Evolutionary conservation across 1,284 basidiomycete species (phyloP).

Genomic region (Cryptococcus neoformans): DNA sequence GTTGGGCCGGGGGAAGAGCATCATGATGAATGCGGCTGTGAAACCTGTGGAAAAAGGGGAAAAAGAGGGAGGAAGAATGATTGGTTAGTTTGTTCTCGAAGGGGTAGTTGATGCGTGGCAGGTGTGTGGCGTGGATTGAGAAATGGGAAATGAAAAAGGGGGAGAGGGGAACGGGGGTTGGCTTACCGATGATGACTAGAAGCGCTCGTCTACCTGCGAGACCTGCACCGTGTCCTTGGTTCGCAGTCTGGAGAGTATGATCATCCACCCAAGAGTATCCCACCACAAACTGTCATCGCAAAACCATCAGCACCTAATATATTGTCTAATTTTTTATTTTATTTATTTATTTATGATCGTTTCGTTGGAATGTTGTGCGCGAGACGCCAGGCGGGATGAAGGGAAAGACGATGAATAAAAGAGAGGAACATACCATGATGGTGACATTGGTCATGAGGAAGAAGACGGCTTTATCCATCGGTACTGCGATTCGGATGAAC

Average conservation of each 20-base stretch:
- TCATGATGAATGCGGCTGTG: conserved; percentile 40
- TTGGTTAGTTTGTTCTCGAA: no score
- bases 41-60: conserved; percentile 25
- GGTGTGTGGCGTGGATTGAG: not conserved
- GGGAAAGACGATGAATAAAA: no score
- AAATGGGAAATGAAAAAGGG: not conserved
- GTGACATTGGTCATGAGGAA: conserved; percentile 48
- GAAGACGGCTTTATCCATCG: conserved; percentile 47
- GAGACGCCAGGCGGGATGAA: not conserved
- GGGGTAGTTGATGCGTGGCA: not conserved
- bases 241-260: conserved; percentile 52
- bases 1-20: conserved; percentile 43
- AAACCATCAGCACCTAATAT: not conserved
- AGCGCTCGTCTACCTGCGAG: conserved; percentile 57
- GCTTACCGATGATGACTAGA: conserved; percentile 45
- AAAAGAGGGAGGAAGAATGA: no score
- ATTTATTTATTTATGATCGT: not conserved
- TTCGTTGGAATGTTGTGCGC: not conserved
- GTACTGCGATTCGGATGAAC: conserved; percentile 58
- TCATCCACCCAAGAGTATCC: conserved; percentile 65
- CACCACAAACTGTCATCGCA: conserved; percentile 44
- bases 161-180: not conserved
- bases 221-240: conserved; percentile 57
- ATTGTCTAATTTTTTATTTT: not conserved
- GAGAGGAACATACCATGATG: conserved; percentile 18